These are phyloP conservation scores for Kalaharituber pfeilii DNA, from an alignment of 2,329 filamentous ascomycete genomes.

Conservation along the genomic window DNA sequence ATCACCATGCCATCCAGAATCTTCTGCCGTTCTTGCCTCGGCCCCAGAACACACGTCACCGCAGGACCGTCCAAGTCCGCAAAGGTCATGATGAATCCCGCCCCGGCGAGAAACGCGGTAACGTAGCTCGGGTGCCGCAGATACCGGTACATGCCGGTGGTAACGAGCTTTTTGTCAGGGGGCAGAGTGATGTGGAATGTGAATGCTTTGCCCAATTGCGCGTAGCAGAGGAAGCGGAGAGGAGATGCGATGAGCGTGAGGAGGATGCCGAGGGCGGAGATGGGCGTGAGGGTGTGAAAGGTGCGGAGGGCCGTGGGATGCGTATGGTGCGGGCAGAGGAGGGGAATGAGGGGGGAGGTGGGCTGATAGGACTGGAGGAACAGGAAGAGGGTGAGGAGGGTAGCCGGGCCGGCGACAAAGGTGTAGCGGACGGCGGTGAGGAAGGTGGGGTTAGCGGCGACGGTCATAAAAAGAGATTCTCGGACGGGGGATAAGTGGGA, in stretches of 20 bases:
- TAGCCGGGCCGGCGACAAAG: neutral
- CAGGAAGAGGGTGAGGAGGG: neutral
- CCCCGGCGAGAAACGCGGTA: neutral
- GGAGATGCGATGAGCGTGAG: conserved; percentile 15
- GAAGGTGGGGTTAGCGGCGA: neutral
- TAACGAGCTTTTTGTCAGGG: neutral
- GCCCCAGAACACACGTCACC: neutral
- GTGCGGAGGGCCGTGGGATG: conserved; percentile 9
- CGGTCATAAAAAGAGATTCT: neutral
- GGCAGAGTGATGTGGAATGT: conserved; percentile 9
- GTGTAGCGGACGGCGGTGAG: neutral
- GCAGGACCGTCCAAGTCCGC: neutral
- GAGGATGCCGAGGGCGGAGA: conserved; percentile 14
- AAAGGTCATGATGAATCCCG: neutral
- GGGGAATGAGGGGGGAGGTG: neutral
- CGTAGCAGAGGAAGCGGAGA: conserved; percentile 13
- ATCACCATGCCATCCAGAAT: neutral
- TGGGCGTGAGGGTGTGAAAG: conserved; percentile 10
- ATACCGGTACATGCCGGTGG: neutral
- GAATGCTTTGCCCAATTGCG: conserved; percentile 23
- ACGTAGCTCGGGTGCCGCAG: neutral
- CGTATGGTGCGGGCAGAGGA: neutral
- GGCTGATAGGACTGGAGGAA: neutral
- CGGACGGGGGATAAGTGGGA: neutral
- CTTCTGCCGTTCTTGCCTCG: neutral